A percentile compares a stretch with the other conserved stretches of the same genome.
phyloP scores from a whole-genome alignment of 768 basidiomycete genomes.

The Mycena metata region DNA sequence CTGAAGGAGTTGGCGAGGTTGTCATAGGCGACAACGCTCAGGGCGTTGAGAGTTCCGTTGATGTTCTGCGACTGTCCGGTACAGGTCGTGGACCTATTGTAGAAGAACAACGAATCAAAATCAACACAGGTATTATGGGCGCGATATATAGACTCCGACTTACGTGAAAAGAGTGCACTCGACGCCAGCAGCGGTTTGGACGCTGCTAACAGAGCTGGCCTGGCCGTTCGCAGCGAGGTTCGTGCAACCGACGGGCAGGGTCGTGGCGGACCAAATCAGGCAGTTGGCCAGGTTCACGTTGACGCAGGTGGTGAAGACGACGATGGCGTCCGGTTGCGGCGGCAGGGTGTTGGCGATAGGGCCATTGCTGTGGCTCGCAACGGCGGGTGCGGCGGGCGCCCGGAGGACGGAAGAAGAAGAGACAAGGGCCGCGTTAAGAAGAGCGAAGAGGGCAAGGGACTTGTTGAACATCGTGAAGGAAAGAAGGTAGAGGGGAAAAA shows the following conservation, averaged over 20 bases:
- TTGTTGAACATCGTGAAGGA: conserved; percentile 16
- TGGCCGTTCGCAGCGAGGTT: conserved; percentile 32
- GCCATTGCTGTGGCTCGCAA: conserved; percentile 3
- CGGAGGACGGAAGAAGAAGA: conserved; percentile 24
- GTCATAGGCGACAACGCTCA: conserved; percentile 31
- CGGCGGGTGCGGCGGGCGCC: conserved; percentile 4
- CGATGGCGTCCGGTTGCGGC: conserved; percentile 20
- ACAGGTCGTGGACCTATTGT: conserved; percentile 29
- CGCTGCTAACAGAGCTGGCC: conserved; percentile 27
- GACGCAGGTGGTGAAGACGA: conserved; percentile 30
- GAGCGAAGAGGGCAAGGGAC: conserved; percentile 34
- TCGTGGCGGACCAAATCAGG: conserved; percentile 31
- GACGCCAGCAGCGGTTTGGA: conserved; percentile 10
- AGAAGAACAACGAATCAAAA: background rate
- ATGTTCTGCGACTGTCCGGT: conserved; percentile 30
- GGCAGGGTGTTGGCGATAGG: background rate
- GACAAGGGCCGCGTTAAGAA: conserved; percentile 28
- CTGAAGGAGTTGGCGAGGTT: conserved; percentile 35
- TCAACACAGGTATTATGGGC: background rate
- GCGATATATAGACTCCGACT: background rate
- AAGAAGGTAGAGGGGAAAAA: conserved; percentile 1
- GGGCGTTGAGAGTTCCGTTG: conserved; percentile 33
- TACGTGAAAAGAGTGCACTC: conserved; percentile 38
- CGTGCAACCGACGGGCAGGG: conserved; percentile 37
- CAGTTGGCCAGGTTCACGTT: conserved; percentile 29